Base-by-base conservation (phyloP, 805 yeast species). In the Kuraishia cidri region DNA sequence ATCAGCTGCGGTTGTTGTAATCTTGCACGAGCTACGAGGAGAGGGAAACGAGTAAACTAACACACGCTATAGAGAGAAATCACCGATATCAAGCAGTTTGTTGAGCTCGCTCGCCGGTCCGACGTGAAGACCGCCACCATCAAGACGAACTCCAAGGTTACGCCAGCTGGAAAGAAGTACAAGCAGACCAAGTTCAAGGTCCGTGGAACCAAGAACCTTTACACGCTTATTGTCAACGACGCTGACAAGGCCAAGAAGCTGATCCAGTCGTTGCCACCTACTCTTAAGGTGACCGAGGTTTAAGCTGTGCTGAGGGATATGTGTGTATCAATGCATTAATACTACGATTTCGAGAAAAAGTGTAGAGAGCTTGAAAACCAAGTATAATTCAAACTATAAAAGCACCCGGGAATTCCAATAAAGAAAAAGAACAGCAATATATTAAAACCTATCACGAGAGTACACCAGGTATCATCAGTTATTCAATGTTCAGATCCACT, bases 101-200 rank as follows among this genome's bases (percentile, higher is more conserved):
- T 92, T 66, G 95, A 85, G 73, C 79, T 87, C 66, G 86, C 92
- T 64, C 81, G 87, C 78, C 80, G 97, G 78, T 76, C 87, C 59
- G 97, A 88, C 78, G 86, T 92, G 62, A 76, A 76, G 69, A 68
- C 81, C 47, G 96, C 95, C 56, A 79, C 88, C 63, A 83, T 92
- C 76, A 92, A 92, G 81, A 78, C 80, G 72, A 86, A 86, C 86
- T 66, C 74, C 63, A 79, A 81, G 69, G 54, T 79, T 59, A 79
- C 77, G 72, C 73, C 81, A 52, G 69, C 70, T 65, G 94, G 92
- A 66, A 81, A 81, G 75, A 70, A 72, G 51, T 73, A 74, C 79
- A 81, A 82, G 72, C 92, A 83, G 72, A 87, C 96, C 74, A 92
- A 92, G 73, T 92, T 92, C 88, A 92, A 92, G 84, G 85, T 92